Percentiles rank a stretch among this genome's conserved stretches.
These are phyloP conservation scores for Carex littledalei DNA, from an alignment of 176 grass and related monocot species.

Conservation along the genomic window DNA sequence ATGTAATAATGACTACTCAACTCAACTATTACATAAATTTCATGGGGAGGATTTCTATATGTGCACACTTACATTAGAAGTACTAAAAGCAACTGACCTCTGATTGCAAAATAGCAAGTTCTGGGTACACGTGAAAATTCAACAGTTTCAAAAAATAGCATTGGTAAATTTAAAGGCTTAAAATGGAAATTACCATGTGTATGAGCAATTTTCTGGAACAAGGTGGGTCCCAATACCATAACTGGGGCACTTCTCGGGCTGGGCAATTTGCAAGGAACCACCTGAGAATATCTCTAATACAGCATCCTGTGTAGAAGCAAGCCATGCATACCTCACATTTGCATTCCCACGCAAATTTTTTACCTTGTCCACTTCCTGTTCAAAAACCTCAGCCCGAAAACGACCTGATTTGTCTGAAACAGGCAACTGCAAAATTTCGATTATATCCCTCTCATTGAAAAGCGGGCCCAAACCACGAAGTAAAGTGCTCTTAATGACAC, in stretches of 20 bases:
- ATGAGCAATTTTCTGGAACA: conserved; percentile 58
- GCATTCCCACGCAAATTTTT: conserved; percentile 61
- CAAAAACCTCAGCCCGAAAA: conserved; percentile 53
- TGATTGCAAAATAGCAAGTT: background rate
- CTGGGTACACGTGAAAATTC: background rate
- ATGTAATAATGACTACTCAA: background rate
- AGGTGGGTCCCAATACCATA: conserved; percentile 78
- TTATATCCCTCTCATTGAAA: conserved; percentile 51
- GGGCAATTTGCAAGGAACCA: conserved; percentile 44
- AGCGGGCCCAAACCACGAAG: conserved; percentile 46
- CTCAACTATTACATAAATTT: background rate
- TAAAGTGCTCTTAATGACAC: conserved; percentile 48
- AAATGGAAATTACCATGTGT: conserved; percentile 52
- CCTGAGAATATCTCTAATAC: conserved; percentile 59
- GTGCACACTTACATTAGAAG: background rate
- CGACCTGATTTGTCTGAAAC: conserved; percentile 43
- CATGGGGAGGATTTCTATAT: background rate
- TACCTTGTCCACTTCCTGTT: conserved; percentile 45
- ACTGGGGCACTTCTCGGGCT: conserved; percentile 23
- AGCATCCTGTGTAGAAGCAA: conserved; percentile 53
- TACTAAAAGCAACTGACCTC: background rate
- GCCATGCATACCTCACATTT: conserved; percentile 82
- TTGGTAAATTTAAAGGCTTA: too few relatives aligned
- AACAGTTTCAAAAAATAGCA: too few relatives aligned
- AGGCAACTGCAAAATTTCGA: conserved; percentile 66